A percentile compares a stretch with the other conserved stretches of the same genome.
These are phyloP conservation scores for Dryas octopetala DNA, from an alignment of 306 rosid species.

Conservation along the genomic window DNA sequence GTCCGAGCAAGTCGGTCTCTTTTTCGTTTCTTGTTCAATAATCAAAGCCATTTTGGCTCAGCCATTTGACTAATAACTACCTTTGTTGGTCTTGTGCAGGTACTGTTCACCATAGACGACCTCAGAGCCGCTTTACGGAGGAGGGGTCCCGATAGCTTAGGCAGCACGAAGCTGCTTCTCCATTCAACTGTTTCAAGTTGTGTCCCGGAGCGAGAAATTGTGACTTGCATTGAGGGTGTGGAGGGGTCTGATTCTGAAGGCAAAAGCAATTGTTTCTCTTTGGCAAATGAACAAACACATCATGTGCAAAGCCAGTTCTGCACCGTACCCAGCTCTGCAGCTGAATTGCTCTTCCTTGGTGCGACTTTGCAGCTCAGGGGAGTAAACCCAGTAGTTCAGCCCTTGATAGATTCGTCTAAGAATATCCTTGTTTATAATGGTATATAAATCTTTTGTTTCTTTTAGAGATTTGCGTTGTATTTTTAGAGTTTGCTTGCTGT, in stretches of 20 bases:
- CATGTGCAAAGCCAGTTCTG: slow-evolving; percentile 5
- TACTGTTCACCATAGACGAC: slow-evolving; percentile 47
- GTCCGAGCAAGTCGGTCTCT: slow-evolving; percentile 48
- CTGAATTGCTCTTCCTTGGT: slow-evolving; percentile 63
- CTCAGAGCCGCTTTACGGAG: slow-evolving; percentile 61
- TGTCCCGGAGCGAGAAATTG: slow-evolving; percentile 26
- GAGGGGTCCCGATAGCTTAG: slow-evolving; percentile 89
- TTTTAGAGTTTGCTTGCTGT: not conserved
- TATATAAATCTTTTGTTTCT: slow-evolving; percentile 4
- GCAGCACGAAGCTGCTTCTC: slow-evolving; percentile 51
- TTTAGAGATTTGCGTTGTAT: not conserved
- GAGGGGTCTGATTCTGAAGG: slow-evolving; percentile 23
- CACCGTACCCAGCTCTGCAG: slow-evolving; percentile 11
- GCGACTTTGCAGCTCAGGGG: slow-evolving; percentile 89
- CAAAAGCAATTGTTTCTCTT: slow-evolving; percentile 7
- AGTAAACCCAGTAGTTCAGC: slow-evolving; percentile 61
- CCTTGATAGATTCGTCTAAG: slow-evolving; percentile 52
- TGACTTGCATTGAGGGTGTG: slow-evolving; percentile 35
- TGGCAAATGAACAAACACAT: slow-evolving; percentile 10
- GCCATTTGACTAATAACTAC: slow-evolving; percentile 2
- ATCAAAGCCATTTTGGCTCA: not conserved
- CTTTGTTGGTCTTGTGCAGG: slow-evolving; percentile 24
- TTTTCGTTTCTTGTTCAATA: not conserved
- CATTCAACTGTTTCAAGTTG: slow-evolving; percentile 20
- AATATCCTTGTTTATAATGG: slow-evolving; percentile 83